Evolutionary conservation across 2,329 filamentous ascomycete species (phyloP).

Genomic region (Anthostomella pinea): DNA sequence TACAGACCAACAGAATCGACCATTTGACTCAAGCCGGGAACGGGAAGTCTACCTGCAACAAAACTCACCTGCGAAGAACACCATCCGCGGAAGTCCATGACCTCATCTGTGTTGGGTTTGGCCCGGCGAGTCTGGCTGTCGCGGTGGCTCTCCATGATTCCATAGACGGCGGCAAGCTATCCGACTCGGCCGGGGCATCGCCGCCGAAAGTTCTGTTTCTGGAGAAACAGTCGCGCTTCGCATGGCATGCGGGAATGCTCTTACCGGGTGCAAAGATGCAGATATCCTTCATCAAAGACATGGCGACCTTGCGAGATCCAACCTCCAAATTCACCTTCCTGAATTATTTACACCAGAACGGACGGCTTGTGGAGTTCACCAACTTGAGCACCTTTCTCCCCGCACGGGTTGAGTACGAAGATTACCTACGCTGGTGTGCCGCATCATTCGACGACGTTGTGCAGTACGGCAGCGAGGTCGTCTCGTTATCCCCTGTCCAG

Average conservation of each 20-base stretch:
- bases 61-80: constrained; percentile 50
- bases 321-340: constrained; percentile 91
- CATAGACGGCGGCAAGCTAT: constrained; percentile 50
- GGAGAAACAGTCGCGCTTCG: constrained; percentile 78
- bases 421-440: constrained; percentile 93
- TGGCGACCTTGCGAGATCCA: constrained; percentile 85
- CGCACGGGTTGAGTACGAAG: constrained; percentile 84
- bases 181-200: constrained; percentile 34
- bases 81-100: constrained; percentile 69
- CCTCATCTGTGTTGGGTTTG: constrained; percentile 87
- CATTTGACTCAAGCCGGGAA: constrained; percentile 4
- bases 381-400: constrained; percentile 89
- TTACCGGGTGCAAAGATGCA: constrained; percentile 94
- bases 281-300: constrained; percentile 95
- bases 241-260: constrained; percentile 95
- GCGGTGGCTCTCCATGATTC: constrained; percentile 85
- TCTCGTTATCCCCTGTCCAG: constrained; percentile 63
- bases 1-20: not conserved
- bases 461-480: constrained; percentile 73
- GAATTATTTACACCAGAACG: constrained; percentile 84
- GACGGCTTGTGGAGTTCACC: constrained; percentile 82
- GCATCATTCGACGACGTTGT: constrained; percentile 71
- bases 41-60: constrained; percentile 12
- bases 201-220: constrained; percentile 78
- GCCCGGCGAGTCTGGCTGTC: constrained; percentile 84